phyloP scores from a whole-genome alignment of 371 early-diverging fungal genomes.

The Phascolomyces articulosus region DNA sequence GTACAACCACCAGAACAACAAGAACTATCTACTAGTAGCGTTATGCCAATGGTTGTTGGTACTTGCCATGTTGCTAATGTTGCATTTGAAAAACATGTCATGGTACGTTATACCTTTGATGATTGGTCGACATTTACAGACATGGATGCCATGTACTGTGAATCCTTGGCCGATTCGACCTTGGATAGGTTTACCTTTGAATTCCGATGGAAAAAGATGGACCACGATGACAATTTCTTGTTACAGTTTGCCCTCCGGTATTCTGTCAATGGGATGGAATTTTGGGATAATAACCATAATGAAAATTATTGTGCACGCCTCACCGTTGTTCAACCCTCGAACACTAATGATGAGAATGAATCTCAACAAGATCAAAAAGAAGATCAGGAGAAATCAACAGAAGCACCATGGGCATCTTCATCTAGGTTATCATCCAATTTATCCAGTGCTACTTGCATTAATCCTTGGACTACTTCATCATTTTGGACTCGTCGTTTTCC shows the following conservation, averaged over 20 bases:
- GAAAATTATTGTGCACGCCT: conserved; percentile 62
- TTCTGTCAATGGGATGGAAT: conserved; percentile 60
- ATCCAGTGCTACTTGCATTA: neutral
- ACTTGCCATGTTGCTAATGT: conserved; percentile 74
- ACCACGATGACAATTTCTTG: neutral
- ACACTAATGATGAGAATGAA: neutral
- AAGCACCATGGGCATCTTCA: neutral
- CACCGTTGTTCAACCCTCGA: neutral
- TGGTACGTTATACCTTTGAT: conserved; percentile 69
- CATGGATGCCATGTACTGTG: conserved; percentile 52
- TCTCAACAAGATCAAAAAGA: neutral
- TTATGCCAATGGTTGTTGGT: conserved; percentile 31
- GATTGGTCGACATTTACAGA: conserved; percentile 68
- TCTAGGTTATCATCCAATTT: neutral
- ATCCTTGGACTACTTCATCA: conserved; percentile 6
- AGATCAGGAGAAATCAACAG: neutral
- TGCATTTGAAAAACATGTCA: conserved; percentile 73
- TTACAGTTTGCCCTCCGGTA: conserved; percentile 40
- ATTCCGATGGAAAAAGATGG: neutral
- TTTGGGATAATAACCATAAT: conserved; percentile 85
- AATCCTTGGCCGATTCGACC: conserved; percentile 27
- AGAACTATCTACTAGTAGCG: neutral
- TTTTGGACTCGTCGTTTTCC: conserved; percentile 7
- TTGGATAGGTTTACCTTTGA: conserved; percentile 40
- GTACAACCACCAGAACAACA: neutral